A percentile compares a stretch with the other conserved stretches of the same genome.
These are phyloP conservation scores for Zostera marina DNA, from an alignment of 116 monocot genomes.

Conservation along the genomic window DNA sequence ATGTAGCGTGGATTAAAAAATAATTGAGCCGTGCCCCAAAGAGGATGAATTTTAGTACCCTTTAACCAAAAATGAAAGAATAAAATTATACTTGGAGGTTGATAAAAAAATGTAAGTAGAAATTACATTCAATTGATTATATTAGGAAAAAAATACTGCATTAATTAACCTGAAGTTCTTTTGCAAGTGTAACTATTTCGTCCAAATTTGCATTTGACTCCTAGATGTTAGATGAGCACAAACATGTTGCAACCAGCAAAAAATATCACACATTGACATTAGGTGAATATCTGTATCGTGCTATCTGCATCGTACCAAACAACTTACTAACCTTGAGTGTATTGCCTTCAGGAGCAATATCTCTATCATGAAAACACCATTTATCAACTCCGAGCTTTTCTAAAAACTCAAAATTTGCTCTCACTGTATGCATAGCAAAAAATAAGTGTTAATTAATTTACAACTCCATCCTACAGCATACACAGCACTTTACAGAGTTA, in stretches of 20 bases:
- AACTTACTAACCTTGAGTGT: conserved; percentile 21
- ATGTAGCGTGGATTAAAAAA: conserved; percentile 94
- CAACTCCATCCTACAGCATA: background rate
- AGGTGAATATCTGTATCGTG: background rate
- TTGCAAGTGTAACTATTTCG: conserved; percentile 73
- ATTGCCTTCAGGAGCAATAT: conserved; percentile 95
- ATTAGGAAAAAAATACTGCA: background rate
- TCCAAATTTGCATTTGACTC: conserved; percentile 96
- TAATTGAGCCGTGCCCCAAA: conserved; percentile 97
- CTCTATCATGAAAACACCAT: conserved; percentile 99
- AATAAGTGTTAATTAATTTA: background rate
- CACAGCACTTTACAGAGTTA: background rate
- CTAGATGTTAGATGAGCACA: conserved; percentile 15
- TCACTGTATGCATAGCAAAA: conserved; percentile 33
- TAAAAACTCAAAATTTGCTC: conserved; percentile 87
- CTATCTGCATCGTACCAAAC: background rate
- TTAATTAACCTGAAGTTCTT: conserved; percentile 60
- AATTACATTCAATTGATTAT: too few species aligned
- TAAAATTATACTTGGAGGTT: background rate
- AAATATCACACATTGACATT: background rate
- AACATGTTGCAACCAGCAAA: background rate
- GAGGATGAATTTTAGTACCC: conserved; percentile 60
- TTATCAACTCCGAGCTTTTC: conserved; percentile 79
- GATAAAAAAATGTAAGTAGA: too few species aligned
- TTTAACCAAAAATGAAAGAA: conserved; percentile 4